Evolutionary conservation across 768 basidiomycete species (phyloP), one percentile per base, ranked within the genome.

Genomic region (Holtermannia corniformis): DNA sequence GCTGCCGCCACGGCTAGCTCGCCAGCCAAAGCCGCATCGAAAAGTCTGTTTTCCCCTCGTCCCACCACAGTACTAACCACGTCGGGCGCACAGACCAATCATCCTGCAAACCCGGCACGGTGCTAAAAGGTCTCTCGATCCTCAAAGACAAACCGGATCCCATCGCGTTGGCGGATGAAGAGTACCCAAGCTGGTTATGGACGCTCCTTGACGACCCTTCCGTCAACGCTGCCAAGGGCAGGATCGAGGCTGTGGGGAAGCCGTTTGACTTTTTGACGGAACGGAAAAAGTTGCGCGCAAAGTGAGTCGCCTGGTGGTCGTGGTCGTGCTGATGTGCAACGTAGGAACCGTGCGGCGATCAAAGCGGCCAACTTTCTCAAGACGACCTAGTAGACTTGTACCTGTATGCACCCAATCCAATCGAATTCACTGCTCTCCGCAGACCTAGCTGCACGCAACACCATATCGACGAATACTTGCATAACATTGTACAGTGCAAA

Each of bases 161-260:
- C 0, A 69, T 87, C 21, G 86, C 91, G 1, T 73, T 78, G 11
- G 75, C 85, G 0, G 91, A 95, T 70, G 83, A 86, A 42, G 81
- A 83, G 60, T 93, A 95, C 69, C 91, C 91, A 2, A 70, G 79
- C 5, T 95, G 91, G 91, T 70, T 95, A 40, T 95, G 91, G 91
- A 82, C 78, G 13, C 65, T 89, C 37, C 73, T 87, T 19, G 71
- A 81, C 32, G 10, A 37, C 7, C 32, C 7, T 7, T 45, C 13
- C 22, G 25, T 25, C 1, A 26, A 58, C 11, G 28, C 44, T 23
- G 22, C 32, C 16, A 21, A 57, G 41, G 27, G 44, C 19, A 37
- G 32, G 32, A 37, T 37, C 32, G 32, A 37, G 27, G 1, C 13
- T n/a, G n/a, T n/a, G n/a, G 40, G 23, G 22, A 20, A 25, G 5